These are phyloP conservation scores for Przewalskia tangutica DNA, from an alignment of 257 asterid species.

Conservation along the genomic window DNA sequence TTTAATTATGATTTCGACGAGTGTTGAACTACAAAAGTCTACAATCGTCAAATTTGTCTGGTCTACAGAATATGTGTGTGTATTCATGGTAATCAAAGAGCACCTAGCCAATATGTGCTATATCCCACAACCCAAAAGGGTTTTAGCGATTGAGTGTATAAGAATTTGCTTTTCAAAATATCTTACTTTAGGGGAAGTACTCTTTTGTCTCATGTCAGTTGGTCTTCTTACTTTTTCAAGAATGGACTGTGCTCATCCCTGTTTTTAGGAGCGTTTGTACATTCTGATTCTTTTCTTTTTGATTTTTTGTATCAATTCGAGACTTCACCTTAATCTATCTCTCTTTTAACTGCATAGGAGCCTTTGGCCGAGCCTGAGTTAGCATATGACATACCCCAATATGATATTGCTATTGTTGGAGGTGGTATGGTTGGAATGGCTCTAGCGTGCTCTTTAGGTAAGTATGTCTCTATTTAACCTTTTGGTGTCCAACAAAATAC, in stretches of 20 bases:
- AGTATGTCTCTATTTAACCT: conserved; percentile 1
- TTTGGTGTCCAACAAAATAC: background rate
- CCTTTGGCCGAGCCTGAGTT: conserved; percentile 19
- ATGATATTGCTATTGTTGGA: conserved; percentile 96
- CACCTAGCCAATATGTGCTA: no score
- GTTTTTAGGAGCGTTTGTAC: background rate
- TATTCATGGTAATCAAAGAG: no score
- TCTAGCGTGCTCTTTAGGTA: conserved; percentile 88
- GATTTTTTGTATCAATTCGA: background rate
- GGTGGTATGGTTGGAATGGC: conserved; percentile 99
- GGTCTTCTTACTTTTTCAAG: background rate
- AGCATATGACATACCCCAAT: conserved; percentile 30
- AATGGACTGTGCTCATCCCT: background rate
- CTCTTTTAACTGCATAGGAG: conserved; percentile 21
- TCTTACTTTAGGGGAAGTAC: background rate
- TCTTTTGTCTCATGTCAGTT: background rate
- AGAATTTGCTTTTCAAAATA: background rate
- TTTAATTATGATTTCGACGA: no score
- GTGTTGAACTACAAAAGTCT: no score
- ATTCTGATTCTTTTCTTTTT: background rate
- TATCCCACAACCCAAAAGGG: background rate
- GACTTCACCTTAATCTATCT: background rate
- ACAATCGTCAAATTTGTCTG: no score
- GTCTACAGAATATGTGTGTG: no score
- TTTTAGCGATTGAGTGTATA: background rate